Conservation (phyloP, 148 eudicot genomes). For the Beta vulgaris region DNA sequence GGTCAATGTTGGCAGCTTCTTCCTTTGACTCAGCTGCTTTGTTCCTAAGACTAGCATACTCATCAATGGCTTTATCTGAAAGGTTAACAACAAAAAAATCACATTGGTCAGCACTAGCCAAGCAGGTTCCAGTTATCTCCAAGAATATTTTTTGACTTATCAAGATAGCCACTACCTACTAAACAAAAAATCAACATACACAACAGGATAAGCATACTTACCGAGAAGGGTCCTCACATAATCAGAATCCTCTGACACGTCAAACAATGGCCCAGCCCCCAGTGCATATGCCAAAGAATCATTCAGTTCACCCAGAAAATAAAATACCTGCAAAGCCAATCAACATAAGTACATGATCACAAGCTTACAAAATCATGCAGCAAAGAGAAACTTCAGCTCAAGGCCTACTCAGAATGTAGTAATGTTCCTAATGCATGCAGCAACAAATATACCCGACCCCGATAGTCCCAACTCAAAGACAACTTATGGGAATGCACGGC, state of each 20-base stretch:
- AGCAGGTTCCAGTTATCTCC: neutral
- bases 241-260: conserved; percentile 96
- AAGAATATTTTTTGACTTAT: neutral
- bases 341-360: conserved; percentile 6
- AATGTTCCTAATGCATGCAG: neutral
- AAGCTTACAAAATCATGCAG: neutral
- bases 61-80: conserved; percentile 94
- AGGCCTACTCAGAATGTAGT: neutral
- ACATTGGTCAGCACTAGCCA: neutral
- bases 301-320: conserved; percentile 77
- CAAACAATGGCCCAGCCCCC: conserved; percentile 88
- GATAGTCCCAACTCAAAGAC: neutral
- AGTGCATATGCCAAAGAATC: conserved; percentile 97
- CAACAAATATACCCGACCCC: neutral
- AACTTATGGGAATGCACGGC: neutral
- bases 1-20: conserved; percentile 61
- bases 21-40: conserved; percentile 70
- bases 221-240: conserved; percentile 93
- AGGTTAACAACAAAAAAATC: conserved; percentile 13
- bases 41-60: conserved; percentile 76
- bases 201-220: conserved; percentile 19
- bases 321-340: conserved; percentile 57
- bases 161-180: neutral
- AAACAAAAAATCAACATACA: neutral
- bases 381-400: neutral